A percentile compares a stretch with the other conserved stretches of the same genome.
These are phyloP conservation scores for Fusarium sarcochroum DNA, from an alignment of 2,329 filamentous ascomycete species.

Conservation along the genomic window DNA sequence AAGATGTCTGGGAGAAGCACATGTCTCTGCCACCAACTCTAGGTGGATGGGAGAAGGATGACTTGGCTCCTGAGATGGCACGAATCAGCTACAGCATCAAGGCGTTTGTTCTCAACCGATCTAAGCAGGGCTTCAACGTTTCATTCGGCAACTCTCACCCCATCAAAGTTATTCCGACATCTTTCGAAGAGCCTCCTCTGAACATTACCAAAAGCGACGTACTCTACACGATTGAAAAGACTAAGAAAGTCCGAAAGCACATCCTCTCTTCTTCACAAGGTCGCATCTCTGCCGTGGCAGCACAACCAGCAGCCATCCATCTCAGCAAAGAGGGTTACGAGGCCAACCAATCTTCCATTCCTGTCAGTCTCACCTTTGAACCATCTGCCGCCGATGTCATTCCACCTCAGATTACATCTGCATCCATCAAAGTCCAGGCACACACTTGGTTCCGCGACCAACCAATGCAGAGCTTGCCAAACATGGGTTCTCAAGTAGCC, in stretches of 20 bases:
- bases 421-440: slow-evolving; percentile 25
- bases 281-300: slow-evolving; percentile 35
- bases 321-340: slow-evolving; percentile 34
- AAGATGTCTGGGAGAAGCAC: slow-evolving; percentile 34
- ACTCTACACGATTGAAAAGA: slow-evolving; percentile 30
- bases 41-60: slow-evolving; percentile 42
- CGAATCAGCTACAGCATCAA: slow-evolving; percentile 37
- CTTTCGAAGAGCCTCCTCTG: slow-evolving; percentile 42
- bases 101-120: slow-evolving; percentile 17
- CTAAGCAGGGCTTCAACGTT: slow-evolving; percentile 14
- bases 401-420: slow-evolving; percentile 33
- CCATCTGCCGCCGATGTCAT: slow-evolving; percentile 23
- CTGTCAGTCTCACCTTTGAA: slow-evolving; percentile 36
- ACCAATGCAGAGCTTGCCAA: slow-evolving; percentile 35
- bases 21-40: slow-evolving; percentile 38
- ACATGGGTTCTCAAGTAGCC: slow-evolving; percentile 20
- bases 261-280: slow-evolving; percentile 39
- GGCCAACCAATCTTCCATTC: slow-evolving; percentile 26
- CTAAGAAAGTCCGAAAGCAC: slow-evolving; percentile 43
- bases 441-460: slow-evolving; percentile 45
- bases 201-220: slow-evolving; percentile 37
- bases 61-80: slow-evolving; percentile 36
- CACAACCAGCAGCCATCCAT: slow-evolving; percentile 38
- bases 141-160: slow-evolving; percentile 21
- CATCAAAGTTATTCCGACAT: slow-evolving; percentile 42